Evolutionary conservation across 805 yeast genomes (phyloP).

Genomic region (Spathaspora passalidarum): DNA sequence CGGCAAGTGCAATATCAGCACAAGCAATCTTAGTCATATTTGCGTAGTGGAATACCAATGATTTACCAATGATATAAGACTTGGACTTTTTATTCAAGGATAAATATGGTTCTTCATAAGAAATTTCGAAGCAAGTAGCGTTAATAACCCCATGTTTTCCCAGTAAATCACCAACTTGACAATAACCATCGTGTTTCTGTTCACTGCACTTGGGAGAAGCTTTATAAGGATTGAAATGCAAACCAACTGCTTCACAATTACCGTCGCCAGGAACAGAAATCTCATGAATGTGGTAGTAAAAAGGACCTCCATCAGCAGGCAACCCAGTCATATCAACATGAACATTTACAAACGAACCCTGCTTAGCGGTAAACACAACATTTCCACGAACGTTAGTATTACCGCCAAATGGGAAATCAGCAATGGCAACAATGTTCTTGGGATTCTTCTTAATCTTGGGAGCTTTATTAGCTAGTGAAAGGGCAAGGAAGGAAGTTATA

Average conservation of each 20-base stretch:
- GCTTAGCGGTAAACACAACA: slow-evolving; percentile 54
- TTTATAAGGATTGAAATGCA: slow-evolving; percentile 62
- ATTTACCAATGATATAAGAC: slow-evolving; percentile 57
- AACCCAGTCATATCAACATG: slow-evolving; percentile 69
- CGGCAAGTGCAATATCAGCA: slow-evolving; percentile 48
- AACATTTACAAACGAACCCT: slow-evolving; percentile 60
- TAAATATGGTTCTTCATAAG: slow-evolving; percentile 62
- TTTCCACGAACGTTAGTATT: slow-evolving; percentile 45
- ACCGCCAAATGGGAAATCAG: slow-evolving; percentile 50
- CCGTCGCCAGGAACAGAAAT: slow-evolving; percentile 45
- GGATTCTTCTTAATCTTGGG: slow-evolving; percentile 52
- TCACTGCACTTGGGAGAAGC: slow-evolving; percentile 53
- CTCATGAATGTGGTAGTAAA: slow-evolving; percentile 67
- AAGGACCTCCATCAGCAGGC: slow-evolving; percentile 66
- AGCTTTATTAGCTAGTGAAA: slow-evolving; percentile 30
- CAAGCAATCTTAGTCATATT: slow-evolving; percentile 59
- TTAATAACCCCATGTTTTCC: slow-evolving; percentile 77
- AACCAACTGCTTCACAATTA: slow-evolving; percentile 53
- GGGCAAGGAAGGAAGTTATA: not conserved
- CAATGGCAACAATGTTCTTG: slow-evolving; percentile 50
- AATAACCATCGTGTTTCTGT: slow-evolving; percentile 49
- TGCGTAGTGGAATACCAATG: slow-evolving; percentile 56
- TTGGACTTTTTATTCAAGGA: slow-evolving; percentile 56
- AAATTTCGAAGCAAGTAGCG: slow-evolving; percentile 64
- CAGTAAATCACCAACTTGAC: slow-evolving; percentile 73